Evolutionary conservation across 2,329 filamentous ascomycete species (phyloP), one percentile per base, ranked within the genome.

Genomic region (Macrophomina pseudophaseolina): DNA sequence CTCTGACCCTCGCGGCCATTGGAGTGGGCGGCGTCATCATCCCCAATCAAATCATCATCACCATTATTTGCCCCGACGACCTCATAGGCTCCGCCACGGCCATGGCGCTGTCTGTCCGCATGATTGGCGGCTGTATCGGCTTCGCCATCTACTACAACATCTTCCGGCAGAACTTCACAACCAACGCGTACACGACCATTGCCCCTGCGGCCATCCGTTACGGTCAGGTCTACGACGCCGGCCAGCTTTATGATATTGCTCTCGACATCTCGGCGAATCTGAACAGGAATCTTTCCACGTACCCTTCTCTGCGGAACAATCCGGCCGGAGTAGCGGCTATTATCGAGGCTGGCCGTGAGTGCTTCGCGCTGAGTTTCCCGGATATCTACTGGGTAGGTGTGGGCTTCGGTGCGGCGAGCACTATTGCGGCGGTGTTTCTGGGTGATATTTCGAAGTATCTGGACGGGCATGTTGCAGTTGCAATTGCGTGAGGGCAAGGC

Each of bases 21-120:
- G 89, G 89, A 6, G 87, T 91, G 4, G 89, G 89, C 6, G 89
- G 87, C 1, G 88, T 91, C 60, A 85, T 91, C 16, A 86, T 91
- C 5, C 89, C 89, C 0, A 85, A 87, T 0, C 88, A 86, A 1
- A 89, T 91, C 70, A 89, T 91, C 66, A 87, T 87, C 6, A 88
- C 87, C 9, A 90, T 91, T 71, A 87, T 91, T 70, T 90, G 88
- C 68, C 88, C 89, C 0, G 87, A 89, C 72, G 88, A 91, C 65
- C 81, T 91, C 5, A 91, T 92, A 69, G 89, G 88, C 7, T 91
- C 89, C 2, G 83, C 91, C 53, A 86, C 88, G 1, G 88, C 90
- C 5, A 80, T 92, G 28, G 91, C 89, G 0, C 84, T 91, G 44
- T 85, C 88, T n/a, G 86, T 91, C 70, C 88, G 90, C 44, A 87